Evolutionary conservation across 1,139 yeast genomes (phyloP), one percentile per base, ranked within the genome.

Genomic region (Nakaseomyces delphensis): DNA sequence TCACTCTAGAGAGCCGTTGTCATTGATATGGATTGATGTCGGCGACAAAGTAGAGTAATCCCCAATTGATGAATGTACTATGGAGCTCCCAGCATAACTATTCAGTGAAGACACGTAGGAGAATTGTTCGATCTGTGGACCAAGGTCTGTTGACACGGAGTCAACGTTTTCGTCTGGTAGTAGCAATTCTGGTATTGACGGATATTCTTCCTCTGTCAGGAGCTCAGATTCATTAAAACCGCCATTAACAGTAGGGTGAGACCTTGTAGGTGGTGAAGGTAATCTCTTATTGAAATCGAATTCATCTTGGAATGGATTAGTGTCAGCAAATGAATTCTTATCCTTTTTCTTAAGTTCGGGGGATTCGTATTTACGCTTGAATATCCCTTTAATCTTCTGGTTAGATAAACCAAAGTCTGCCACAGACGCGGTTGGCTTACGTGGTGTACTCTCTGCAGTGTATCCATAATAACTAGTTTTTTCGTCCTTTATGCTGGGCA

Each of bases 221-320:
- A 16, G 14, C n/a, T 31, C 28, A 10, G 30, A 14, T 8, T 21
- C 27, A 10, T n/a, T n/a, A n/a, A 20, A 36, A 13, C 42, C 38
- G 4, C 20, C 28, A n/a, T 28, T 37, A n/a, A 24, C 39, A 20
- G 10, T 11, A 4, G 16, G 16, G 10, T 8, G 16, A 4, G 16
- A n/a, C 16, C n/a, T 11, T 1, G 16, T 33, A 3, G 37, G 37
- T 13, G 37, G 37, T 14, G 37, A 33, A 13, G 37, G 37, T 4
- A 33, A 14, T 20, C 37, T 20, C n/a, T 33, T 33, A 14, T 43
- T 24, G 19, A 41, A 45, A 18, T 39, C 41, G 28, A 46, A 42
- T 23, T 44, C 48, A 33, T 29, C 38, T 16, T 30, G 30, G 30
- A 46, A 46, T 20, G 48, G 48, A 31, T 45, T 39, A 9, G 25